These are phyloP conservation scores for Neurospora sp. DNA, from an alignment of 495 filamentous ascomycete genomes.

Conservation along the genomic window DNA sequence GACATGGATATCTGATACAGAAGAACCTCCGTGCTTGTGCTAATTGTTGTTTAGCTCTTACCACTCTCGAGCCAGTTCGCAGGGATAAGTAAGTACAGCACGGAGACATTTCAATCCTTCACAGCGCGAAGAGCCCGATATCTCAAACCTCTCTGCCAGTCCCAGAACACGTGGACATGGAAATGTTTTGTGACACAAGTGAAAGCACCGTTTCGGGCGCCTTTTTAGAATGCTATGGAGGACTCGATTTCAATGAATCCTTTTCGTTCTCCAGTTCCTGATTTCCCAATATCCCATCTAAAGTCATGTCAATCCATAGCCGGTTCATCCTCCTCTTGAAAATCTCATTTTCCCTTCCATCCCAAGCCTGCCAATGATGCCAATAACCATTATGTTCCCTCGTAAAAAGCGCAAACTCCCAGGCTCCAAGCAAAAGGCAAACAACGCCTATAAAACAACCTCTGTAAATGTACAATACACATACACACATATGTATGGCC, in stretches of 20 bases:
- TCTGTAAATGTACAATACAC: neutral
- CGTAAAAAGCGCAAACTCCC: neutral
- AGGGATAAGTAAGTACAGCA: neutral
- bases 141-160: neutral
- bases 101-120: neutral
- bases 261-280: neutral
- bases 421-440: neutral
- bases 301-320: neutral
- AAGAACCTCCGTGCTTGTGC: neutral
- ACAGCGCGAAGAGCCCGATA: neutral
- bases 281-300: neutral
- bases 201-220: neutral
- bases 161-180: neutral
- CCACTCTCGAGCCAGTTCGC: neutral
- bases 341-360: neutral
- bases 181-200: neutral
- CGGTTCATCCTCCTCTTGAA: neutral
- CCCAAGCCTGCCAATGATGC: neutral
- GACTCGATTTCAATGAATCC: neutral
- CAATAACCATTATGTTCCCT: neutral
- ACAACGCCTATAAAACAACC: neutral
- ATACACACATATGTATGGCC: neutral
- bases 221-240: neutral
- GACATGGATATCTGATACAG: neutral
- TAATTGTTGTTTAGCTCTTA: neutral